Percentiles rank a stretch among this genome's conserved stretches.
Conservation (phyloP, 305 asterid genomes). For the Nicotiana rustica region DNA sequence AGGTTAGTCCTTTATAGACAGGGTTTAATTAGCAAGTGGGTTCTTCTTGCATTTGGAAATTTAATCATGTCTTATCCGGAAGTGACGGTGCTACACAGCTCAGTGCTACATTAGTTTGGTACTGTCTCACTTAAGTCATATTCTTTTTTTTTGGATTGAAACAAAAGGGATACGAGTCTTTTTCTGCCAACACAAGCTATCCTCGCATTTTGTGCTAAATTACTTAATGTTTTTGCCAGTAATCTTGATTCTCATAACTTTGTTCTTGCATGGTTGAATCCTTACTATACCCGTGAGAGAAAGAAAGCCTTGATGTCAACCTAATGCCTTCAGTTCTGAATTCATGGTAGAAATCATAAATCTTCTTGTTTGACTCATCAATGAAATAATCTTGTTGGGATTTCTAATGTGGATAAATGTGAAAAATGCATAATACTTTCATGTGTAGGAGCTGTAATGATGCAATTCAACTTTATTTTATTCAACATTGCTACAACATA, state of each 20-base stretch:
- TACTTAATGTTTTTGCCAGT: neutral
- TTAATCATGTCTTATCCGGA: neutral
- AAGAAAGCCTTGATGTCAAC: constrained; percentile 1
- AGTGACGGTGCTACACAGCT: neutral
- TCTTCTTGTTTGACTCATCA: neutral
- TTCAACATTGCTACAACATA: neutral
- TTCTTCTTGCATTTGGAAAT: constrained; percentile 19
- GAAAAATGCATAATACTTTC: constrained; percentile 10
- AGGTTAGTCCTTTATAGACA: constrained; percentile 19
- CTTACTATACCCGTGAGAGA: neutral
- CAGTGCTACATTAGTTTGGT: neutral
- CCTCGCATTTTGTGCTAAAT: neutral
- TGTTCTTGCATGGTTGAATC: neutral
- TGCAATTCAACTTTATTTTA: neutral
- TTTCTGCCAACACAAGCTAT: constrained; percentile 23
- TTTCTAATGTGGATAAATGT: neutral
- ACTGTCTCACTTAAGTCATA: constrained; percentile 1
- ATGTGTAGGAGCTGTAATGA: neutral
- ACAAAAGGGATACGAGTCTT: neutral
- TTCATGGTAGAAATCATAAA: constrained; percentile 1
- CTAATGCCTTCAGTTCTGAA: neutral
- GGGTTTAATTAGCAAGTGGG: constrained; percentile 21
- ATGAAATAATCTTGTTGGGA: neutral
- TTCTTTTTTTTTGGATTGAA: neutral
- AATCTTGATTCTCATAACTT: neutral